Percentiles rank a stretch among this genome's conserved stretches.
These are phyloP conservation scores for Cryomyces minteri DNA, from an alignment of 495 filamentous ascomycete genomes.

Conservation along the genomic window DNA sequence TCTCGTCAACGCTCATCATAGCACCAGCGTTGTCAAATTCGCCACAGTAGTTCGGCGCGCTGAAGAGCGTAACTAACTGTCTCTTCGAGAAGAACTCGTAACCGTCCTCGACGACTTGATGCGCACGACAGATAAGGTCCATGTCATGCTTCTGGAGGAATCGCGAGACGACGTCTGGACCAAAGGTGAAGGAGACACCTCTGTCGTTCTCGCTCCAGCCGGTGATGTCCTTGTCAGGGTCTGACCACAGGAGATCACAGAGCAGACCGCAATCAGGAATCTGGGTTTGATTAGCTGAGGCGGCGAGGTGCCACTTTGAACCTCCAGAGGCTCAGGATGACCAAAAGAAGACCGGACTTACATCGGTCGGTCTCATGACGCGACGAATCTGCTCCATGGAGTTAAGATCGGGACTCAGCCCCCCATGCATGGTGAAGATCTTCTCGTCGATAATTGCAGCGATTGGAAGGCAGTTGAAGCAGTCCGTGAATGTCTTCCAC, in stretches of 20 bases:
- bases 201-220: constrained; percentile 99
- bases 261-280: constrained; percentile 96
- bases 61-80: constrained; percentile 93
- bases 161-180: constrained; percentile 94
- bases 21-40: constrained; percentile 99
- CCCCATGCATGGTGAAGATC: constrained; percentile 99
- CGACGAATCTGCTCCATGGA: constrained; percentile 99
- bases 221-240: constrained; percentile 99
- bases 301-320: constrained; percentile 5
- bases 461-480: constrained; percentile 98
- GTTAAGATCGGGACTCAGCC: constrained; percentile 91
- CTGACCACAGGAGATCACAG: constrained; percentile 95
- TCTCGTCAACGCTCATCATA: constrained; percentile 99
- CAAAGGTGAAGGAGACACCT: constrained; percentile 97
- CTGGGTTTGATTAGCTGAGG: constrained; percentile 40
- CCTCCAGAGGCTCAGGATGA: not conserved
- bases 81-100: constrained; percentile 99
- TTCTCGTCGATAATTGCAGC: constrained; percentile 99
- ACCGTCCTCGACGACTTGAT: constrained; percentile 97
- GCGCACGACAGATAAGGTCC: constrained; percentile 96
- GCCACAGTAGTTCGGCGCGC: constrained; percentile 96
- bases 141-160: constrained; percentile 99
- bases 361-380: constrained; percentile 97
- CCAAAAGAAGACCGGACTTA: constrained; percentile 30
- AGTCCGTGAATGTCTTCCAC: constrained; percentile 99